Base-by-base conservation (phyloP, 2,329 filamentous ascomycete species). In the Gaeumannomyces tritici region DNA sequence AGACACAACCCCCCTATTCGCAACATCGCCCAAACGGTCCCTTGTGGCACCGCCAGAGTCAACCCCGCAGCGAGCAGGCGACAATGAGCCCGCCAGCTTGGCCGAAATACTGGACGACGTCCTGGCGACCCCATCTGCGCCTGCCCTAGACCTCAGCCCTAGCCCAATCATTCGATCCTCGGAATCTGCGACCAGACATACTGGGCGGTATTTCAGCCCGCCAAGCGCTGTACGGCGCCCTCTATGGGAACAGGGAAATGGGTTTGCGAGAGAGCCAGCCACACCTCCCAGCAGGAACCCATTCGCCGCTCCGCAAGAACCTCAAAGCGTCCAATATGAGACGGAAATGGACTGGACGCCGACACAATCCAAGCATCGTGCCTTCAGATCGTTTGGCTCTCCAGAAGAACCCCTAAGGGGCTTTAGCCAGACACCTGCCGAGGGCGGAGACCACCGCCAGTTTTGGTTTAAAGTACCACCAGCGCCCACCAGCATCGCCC, bases 311-410 rank as follows among this genome's bases (percentile, higher is more conserved):
- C 42, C 21, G 4, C 28, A 35, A 11, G 29, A 58, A 27, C 33
- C 31, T 7, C 62, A 59, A 18, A 27, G 9, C 42, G 42, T 51
- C 9, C 42, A 76, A 11, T 76, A 80, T 63, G 76, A 76, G 1
- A 83, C 88, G 54, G 81, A 82, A 62, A 92, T 93, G 89, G 89
- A 92, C 69, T 91, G 89, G 85, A 83, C 86, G 2, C 87, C 87
- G 0, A 85, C 84, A 0, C 75, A 77, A 62, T 80, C 80, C n/a
- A 75, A 77, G 59, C 75, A 85, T 64, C 81, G 82, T 61, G 83
- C 82, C 11, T 86, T 86, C 69, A 79, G 77, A 64, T 73, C 79
- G 57, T 72, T 75, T 57, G 72, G 77, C 47, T 67, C 76, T 21
- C 71, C 76, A 55, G 73, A 72, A 61, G 67, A 73, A 64, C 74